These are phyloP conservation scores for Saccharomyces pastorianus DNA, from an alignment of 1,139 yeast genomes.

Conservation along the genomic window DNA sequence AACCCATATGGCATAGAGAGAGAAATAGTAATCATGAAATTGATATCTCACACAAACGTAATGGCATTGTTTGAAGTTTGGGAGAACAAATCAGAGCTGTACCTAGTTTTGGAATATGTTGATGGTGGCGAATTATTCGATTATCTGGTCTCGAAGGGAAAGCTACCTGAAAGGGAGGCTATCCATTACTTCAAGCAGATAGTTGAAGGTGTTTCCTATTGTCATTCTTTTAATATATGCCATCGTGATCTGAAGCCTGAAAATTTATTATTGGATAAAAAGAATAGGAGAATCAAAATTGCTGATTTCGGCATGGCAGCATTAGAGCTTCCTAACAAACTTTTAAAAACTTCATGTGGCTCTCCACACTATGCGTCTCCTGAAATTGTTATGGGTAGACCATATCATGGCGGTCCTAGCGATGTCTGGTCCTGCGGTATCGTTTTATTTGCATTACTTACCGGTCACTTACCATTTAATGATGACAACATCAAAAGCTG, in stretches of 20 bases:
- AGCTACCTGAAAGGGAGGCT: slow-evolving; percentile 68
- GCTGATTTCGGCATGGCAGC: slow-evolving; percentile 92
- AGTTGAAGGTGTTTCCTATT: slow-evolving; percentile 69
- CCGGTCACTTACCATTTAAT: slow-evolving; percentile 77
- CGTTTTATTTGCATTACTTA: slow-evolving; percentile 63
- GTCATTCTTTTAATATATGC: slow-evolving; percentile 73
- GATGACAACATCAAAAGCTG: slow-evolving; percentile 69
- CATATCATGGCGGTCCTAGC: slow-evolving; percentile 74
- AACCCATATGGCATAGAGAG: slow-evolving; percentile 70
- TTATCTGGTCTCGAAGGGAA: slow-evolving; percentile 69
- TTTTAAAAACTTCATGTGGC: slow-evolving; percentile 74
- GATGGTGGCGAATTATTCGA: slow-evolving; percentile 82
- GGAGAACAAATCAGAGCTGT: slow-evolving; percentile 72
- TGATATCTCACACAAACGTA: slow-evolving; percentile 68
- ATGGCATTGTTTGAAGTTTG: slow-evolving; percentile 72
- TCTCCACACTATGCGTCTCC: slow-evolving; percentile 88
- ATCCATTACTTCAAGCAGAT: slow-evolving; percentile 69
- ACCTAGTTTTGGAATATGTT: slow-evolving; percentile 68
- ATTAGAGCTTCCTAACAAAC: slow-evolving; percentile 59
- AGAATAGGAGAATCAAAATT: slow-evolving; percentile 56
- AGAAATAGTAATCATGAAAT: slow-evolving; percentile 75
- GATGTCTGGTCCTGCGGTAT: slow-evolving; percentile 88
- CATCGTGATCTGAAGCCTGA: slow-evolving; percentile 81
- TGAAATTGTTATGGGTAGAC: slow-evolving; percentile 69
- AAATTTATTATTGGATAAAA: slow-evolving; percentile 57